phyloP scores from a whole-genome alignment of 345 rosid species.

The Camelina sativa region DNA sequence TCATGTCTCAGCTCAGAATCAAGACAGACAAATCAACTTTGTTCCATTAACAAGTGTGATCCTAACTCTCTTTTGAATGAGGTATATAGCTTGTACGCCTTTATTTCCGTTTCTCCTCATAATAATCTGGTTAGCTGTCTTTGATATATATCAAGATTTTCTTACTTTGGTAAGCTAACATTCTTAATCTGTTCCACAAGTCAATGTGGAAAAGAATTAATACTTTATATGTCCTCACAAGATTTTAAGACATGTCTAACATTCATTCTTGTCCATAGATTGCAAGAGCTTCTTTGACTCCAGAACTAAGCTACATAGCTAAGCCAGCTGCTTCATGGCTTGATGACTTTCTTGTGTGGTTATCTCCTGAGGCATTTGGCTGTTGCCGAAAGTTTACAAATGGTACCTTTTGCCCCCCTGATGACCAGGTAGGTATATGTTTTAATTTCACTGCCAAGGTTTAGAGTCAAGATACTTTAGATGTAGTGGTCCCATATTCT shows the following conservation, averaged over 20 bases:
- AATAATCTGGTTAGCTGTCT: background rate
- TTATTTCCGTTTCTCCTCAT: background rate
- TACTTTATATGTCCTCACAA: background rate
- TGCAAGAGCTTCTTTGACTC: constrained; percentile 76
- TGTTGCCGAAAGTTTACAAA: constrained; percentile 94
- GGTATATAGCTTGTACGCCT: constrained; percentile 49
- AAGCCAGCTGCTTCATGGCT: constrained; percentile 99
- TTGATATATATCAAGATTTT: background rate
- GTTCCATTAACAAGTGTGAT: constrained; percentile 95
- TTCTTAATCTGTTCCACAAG: background rate
- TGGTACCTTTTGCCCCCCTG: constrained; percentile 92
- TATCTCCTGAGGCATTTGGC: constrained; percentile 98
- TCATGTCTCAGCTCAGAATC: constrained; percentile 83
- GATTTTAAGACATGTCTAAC: background rate
- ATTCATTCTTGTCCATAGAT: constrained; percentile 53
- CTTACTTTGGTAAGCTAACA: background rate
- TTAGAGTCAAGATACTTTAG: background rate
- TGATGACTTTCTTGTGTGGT: constrained; percentile 97
- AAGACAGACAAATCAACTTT: constrained; percentile 79
- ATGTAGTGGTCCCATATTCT: background rate
- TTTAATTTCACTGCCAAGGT: background rate
- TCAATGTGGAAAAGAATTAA: background rate
- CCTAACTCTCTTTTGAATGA: constrained; percentile 87
- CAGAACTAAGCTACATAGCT: constrained; percentile 90
- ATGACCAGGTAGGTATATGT: constrained; percentile 89